Conservation (phyloP, 2,329 filamentous ascomycete genomes). For the Metarhizium sp. region DNA sequence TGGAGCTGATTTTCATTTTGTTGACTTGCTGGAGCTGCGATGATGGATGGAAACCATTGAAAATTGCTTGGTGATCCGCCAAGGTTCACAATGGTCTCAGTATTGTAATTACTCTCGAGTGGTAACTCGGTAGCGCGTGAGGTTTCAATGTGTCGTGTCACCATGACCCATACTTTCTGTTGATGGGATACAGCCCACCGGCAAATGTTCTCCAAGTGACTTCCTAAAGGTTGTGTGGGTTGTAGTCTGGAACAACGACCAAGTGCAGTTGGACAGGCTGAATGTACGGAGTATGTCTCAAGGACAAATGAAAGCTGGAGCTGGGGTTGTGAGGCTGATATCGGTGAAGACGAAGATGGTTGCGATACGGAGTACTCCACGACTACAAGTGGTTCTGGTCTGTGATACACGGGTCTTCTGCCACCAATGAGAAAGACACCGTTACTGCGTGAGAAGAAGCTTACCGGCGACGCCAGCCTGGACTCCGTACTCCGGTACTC, state of each 20-base stretch:
- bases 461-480: not conserved
- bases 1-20: slow-evolving; percentile 11
- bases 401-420: not conserved
- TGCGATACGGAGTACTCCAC: not conserved
- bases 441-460: too few relatives aligned
- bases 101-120: not conserved
- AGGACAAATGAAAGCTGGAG: not conserved
- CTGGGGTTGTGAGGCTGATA: not conserved
- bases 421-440: not conserved
- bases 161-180: not conserved
- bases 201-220: not conserved
- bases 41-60: not conserved
- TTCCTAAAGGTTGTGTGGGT: not conserved
- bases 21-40: not conserved
- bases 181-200: not conserved
- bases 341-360: not conserved
- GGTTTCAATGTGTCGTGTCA: not conserved
- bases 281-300: not conserved
- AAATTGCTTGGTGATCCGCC: not conserved
- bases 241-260: not conserved
- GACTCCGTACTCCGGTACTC: not conserved
- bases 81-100: not conserved
- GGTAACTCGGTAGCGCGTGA: not conserved
- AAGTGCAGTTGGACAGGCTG: not conserved
- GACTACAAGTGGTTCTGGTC: not conserved